phyloP scores from a whole-genome alignment of 495 filamentous ascomycete genomes.

The Massariosphaeria phaeospora region DNA sequence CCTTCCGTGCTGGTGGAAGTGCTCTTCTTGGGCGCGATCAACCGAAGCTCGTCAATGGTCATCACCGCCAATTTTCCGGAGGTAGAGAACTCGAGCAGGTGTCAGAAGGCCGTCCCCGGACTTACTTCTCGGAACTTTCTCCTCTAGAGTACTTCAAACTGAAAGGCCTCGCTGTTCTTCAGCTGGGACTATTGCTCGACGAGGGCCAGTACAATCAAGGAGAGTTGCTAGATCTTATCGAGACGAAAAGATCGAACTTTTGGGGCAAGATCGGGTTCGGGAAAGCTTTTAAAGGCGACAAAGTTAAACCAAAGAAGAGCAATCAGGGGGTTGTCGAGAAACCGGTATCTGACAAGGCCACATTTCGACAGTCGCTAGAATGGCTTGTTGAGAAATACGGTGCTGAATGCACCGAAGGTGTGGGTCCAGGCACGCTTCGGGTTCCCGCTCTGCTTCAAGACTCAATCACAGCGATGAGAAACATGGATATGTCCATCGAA shows the following conservation, averaged over 20 bases:
- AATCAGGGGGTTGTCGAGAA: conserved; percentile 68
- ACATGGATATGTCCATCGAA: conserved; percentile 98
- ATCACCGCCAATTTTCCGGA: conserved; percentile 71
- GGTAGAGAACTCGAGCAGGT: conserved; percentile 51
- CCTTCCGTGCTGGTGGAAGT: conserved; percentile 68
- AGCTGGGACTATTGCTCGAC: conserved; percentile 90
- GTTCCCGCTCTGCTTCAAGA: conserved; percentile 90
- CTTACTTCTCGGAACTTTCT: conserved; percentile 94
- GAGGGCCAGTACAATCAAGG: conserved; percentile 79
- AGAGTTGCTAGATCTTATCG: conserved; percentile 90
- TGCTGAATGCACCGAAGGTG: conserved; percentile 90
- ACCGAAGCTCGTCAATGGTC: conserved; percentile 64
- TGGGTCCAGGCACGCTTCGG: conserved; percentile 82
- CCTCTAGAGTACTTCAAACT: conserved; percentile 97
- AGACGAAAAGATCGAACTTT: conserved; percentile 87
- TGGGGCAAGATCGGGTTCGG: conserved; percentile 98
- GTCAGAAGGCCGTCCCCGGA: conserved; percentile 56
- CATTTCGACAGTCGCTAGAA: conserved; percentile 84
- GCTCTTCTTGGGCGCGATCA: conserved; percentile 66
- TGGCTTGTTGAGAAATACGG: conserved; percentile 86
- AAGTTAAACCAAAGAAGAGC: conserved; percentile 53
- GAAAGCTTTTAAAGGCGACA: conserved; percentile 86
- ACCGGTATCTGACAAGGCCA: conserved; percentile 47
- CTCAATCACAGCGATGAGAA: conserved; percentile 85
- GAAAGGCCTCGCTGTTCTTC: conserved; percentile 86